Evolutionary conservation across 2,329 filamentous ascomycete genomes (phyloP).

Genomic region (Cercospora berteroae): DNA sequence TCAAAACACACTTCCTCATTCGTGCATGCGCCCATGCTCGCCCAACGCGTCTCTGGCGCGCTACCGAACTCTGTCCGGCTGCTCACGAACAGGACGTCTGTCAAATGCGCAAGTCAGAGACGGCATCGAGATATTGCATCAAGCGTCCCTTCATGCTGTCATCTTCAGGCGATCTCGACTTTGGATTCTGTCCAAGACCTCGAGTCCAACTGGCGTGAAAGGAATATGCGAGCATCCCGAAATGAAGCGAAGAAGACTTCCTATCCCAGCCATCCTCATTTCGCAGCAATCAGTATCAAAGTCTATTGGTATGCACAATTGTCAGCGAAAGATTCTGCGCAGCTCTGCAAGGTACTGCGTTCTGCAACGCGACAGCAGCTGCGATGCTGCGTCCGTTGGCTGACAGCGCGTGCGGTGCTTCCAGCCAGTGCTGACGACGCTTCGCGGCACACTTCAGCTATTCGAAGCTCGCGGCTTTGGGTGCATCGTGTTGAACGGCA

Average conservation of each 20-base stretch:
- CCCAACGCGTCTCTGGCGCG: conserved; percentile 3
- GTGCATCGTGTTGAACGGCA: not conserved
- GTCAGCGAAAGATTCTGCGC: not conserved
- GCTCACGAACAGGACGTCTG: not conserved
- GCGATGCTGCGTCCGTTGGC: not conserved
- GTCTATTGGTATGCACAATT: not conserved
- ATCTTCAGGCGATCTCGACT: too few species aligned
- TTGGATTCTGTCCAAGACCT: too few species aligned
- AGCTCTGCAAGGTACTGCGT: not conserved
- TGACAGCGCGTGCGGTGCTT: not conserved
- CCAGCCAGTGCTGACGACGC: not conserved
- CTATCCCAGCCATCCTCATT: not conserved
- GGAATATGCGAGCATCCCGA: not conserved
- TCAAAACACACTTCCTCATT: conserved; percentile 18
- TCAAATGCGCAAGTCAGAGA: not conserved
- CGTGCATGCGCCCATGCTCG: conserved; percentile 1
- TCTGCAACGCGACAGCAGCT: not conserved
- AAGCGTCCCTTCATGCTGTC: not conserved
- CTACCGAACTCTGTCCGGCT: not conserved
- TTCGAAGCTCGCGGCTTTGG: not conserved
- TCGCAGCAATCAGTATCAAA: not conserved
- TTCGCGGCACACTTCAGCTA: not conserved
- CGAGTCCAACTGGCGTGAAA: not conserved
- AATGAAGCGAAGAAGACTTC: not conserved
- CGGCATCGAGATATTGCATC: not conserved